Base-by-base conservation (phyloP, 441 rosid species). In the Populus tomentosa region DNA sequence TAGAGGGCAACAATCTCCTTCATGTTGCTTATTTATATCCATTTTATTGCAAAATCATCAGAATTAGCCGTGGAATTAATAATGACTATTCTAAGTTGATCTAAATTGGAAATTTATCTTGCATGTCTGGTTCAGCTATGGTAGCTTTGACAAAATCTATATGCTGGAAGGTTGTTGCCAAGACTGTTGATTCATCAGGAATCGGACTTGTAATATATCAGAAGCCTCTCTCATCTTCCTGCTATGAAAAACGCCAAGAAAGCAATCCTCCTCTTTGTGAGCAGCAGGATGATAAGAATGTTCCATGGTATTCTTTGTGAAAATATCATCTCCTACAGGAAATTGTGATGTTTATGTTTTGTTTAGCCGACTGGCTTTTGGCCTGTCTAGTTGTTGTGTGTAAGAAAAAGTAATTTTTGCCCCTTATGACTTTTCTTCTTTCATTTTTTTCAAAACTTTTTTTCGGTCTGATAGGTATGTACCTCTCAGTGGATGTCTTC, bases 191-290 rank as follows among this genome's bases (percentile, higher is more conserved):
- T 78, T 86, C 89, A 1, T 79, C 92, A 16, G 89, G 94, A 62
- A 84, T 93, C 38, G 99, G 99, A 76, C 87, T 91, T 38, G 94
- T 91, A 70, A 88, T 93, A 84, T 95, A 86, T 78, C 95, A 89
- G 81, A 95, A 93, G 81, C 98, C 99, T 21, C 80, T 74, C 70
- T 86, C 92, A 9, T 84, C 85, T 80, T 83, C 90, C 30, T 93
- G 98, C 82, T 95, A 95, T 79, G 85, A 83, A 40, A 73, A 83
- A 68, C 90, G 89, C 68, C 82, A 80, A 78, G 81, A 77, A 26
- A 85, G 82, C 50, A 79, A 74, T 40, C 96, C 94, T 74, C 94
- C 98, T 75, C 64, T 92, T 18, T 93, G 97, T 70, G 90, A 85
- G 73, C 77, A 77, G 73, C 78, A 84, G 67, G 82, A 84, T 70